Conservation (phyloP, 2,329 filamentous ascomycete species). For the Epichloe elymi region DNA sequence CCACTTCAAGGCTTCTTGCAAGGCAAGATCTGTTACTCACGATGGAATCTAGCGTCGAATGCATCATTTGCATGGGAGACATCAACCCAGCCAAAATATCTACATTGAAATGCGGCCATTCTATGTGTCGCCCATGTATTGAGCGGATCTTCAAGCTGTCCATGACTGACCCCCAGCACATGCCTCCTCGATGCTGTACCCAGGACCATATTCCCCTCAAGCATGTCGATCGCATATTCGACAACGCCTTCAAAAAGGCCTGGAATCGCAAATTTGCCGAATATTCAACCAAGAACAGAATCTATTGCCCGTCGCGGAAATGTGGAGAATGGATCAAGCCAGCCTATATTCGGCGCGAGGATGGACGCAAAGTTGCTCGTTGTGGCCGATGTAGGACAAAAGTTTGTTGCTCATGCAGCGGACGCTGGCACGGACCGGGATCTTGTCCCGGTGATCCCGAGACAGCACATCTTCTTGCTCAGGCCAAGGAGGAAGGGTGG, state of each 20-base stretch:
- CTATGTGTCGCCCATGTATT: slow-evolving; percentile 69
- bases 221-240: slow-evolving; percentile 65
- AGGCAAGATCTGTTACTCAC: slow-evolving; percentile 3
- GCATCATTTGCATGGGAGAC: slow-evolving; percentile 60
- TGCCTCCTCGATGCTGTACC: slow-evolving; percentile 76
- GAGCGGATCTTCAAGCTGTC: slow-evolving; percentile 64
- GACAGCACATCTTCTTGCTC: slow-evolving; percentile 46
- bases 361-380: slow-evolving; percentile 50
- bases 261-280: slow-evolving; percentile 78
- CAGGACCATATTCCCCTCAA: slow-evolving; percentile 58
- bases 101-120: slow-evolving; percentile 65
- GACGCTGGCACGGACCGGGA: slow-evolving; percentile 54
- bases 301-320: slow-evolving; percentile 60
- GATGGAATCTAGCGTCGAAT: slow-evolving; percentile 43
- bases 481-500: slow-evolving; percentile 57
- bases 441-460: slow-evolving; percentile 64
- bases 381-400: slow-evolving; percentile 61
- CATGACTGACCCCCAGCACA: slow-evolving; percentile 61
- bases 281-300: slow-evolving; percentile 57
- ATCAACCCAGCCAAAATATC: slow-evolving; percentile 49
- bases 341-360: slow-evolving; percentile 45
- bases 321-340: slow-evolving; percentile 77
- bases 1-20: background rate
- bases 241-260: slow-evolving; percentile 56
- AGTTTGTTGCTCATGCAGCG: slow-evolving; percentile 62